These are phyloP conservation scores for Dendrobium nobile DNA, from an alignment of 106 monocot species.

Conservation along the genomic window DNA sequence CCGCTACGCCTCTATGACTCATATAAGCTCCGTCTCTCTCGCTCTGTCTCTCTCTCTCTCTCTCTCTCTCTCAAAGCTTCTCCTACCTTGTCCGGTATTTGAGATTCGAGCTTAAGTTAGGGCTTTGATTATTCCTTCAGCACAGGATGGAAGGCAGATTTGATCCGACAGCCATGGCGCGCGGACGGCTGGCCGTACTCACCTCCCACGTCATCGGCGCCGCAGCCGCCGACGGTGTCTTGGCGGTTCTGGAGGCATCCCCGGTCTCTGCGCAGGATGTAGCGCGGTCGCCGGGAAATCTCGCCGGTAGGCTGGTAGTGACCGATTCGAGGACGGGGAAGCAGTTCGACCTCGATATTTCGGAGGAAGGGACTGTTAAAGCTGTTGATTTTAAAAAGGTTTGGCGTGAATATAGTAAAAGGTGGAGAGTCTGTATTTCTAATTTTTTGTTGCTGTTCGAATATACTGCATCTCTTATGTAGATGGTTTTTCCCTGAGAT, in stretches of 20 bases:
- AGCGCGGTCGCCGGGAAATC: slow-evolving; percentile 16
- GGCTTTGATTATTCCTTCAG: not conserved
- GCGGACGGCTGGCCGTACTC: slow-evolving; percentile 65
- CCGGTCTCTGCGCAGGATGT: slow-evolving; percentile 34
- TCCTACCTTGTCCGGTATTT: not conserved
- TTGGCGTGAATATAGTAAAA: not conserved
- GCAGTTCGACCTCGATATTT: slow-evolving; percentile 60
- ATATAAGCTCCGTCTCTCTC: no score
- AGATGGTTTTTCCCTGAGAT: not conserved
- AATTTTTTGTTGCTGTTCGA: not conserved
- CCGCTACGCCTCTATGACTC: no score
- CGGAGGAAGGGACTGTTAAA: slow-evolving; percentile 79
- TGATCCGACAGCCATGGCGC: slow-evolving; percentile 28
- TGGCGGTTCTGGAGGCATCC: slow-evolving; percentile 32
- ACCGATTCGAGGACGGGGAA: slow-evolving; percentile 76
- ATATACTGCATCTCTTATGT: not conserved
- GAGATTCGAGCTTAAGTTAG: not conserved
- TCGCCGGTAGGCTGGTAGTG: slow-evolving; percentile 52
- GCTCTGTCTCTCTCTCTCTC: not conserved
- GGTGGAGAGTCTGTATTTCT: not conserved
- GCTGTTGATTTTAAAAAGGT: slow-evolving; percentile 92
- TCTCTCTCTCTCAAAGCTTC: not conserved
- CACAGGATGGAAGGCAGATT: slow-evolving; percentile 16
- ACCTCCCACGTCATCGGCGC: slow-evolving; percentile 48
- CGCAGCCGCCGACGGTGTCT: not conserved